These are phyloP conservation scores for Physaria fendleri DNA, from an alignment of 345 rosid genomes.

Conservation along the genomic window DNA sequence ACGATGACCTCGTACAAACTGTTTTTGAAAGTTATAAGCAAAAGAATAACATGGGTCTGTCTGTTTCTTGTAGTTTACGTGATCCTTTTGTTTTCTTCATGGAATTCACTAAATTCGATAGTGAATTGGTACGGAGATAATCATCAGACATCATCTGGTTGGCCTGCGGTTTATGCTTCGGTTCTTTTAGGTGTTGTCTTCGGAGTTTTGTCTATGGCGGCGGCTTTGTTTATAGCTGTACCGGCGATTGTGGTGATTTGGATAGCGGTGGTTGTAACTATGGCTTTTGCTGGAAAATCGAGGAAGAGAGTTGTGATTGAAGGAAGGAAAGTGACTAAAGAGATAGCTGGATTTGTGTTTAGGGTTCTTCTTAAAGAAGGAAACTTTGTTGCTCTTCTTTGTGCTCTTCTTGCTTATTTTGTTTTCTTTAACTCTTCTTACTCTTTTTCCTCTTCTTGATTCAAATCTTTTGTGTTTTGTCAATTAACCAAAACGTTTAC, in stretches of 20 bases:
- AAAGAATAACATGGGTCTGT: conserved; percentile 85
- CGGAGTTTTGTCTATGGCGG: conserved; percentile 75
- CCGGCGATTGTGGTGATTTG: conserved; percentile 82
- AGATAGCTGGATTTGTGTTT: conserved; percentile 56
- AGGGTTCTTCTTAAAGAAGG: conserved; percentile 77
- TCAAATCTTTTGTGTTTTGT: background rate
- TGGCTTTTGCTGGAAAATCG: conserved; percentile 86
- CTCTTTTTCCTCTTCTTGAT: conserved; percentile 10
- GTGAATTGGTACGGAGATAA: conserved; percentile 58
- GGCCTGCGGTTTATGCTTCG: conserved; percentile 90
- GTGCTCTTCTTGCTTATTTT: conserved; percentile 76
- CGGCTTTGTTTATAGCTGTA: conserved; percentile 85
- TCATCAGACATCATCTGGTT: conserved; percentile 36
- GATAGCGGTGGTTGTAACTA: conserved; percentile 68
- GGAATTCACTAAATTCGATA: conserved; percentile 72
- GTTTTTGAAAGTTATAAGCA: conserved; percentile 68
- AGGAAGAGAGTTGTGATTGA: conserved; percentile 53
- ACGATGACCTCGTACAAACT: conserved; percentile 40
- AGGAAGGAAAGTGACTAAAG: conserved; percentile 72
- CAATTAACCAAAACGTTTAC: conserved; percentile 4
- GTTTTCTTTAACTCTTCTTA: conserved; percentile 35
- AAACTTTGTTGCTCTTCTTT: conserved; percentile 61
- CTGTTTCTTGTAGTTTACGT: conserved; percentile 76
- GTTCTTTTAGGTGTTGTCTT: conserved; percentile 75
- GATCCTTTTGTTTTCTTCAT: conserved; percentile 55